phyloP scores from a whole-genome alignment of 345 rosid species.

The Erysimum cheiranthoides region DNA sequence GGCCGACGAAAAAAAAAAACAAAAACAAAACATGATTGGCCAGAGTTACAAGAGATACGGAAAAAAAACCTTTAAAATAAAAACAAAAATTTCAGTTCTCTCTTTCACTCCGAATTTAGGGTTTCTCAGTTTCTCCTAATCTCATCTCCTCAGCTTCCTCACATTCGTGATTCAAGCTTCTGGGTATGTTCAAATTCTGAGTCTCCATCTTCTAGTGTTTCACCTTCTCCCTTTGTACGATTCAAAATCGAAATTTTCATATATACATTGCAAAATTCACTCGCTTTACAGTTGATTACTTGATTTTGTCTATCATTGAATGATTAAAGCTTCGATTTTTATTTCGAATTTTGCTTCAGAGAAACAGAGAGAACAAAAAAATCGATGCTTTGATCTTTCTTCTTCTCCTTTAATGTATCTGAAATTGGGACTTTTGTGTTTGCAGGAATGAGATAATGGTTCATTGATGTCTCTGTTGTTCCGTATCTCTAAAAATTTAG shows the following conservation, averaged over 20 bases:
- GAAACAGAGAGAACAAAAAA: too few species aligned
- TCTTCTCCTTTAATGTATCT: neutral
- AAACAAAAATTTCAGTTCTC: neutral
- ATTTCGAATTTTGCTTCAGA: too few species aligned
- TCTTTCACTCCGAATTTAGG: constrained; percentile 22
- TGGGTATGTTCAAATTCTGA: neutral
- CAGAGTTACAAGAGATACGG: too few species aligned
- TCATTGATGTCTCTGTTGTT: neutral
- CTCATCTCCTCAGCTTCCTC: neutral
- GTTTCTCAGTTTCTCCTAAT: neutral
- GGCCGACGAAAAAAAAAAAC: too few species aligned
- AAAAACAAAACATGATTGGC: too few species aligned
- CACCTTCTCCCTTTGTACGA: neutral
- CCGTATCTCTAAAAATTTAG: neutral
- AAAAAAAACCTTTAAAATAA: too few species aligned
- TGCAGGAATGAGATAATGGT: constrained; percentile 26
- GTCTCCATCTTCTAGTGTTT: neutral
- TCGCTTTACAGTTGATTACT: too few species aligned
- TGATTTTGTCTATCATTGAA: too few species aligned
- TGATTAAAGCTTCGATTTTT: too few species aligned
- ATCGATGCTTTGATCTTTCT: too few species aligned
- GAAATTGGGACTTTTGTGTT: neutral
- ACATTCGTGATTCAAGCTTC: constrained; percentile 12
- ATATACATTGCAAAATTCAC: neutral
- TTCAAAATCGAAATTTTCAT: neutral